phyloP scores from a whole-genome alignment of 129 eudicot species.

The Escallonia herrerae region DNA sequence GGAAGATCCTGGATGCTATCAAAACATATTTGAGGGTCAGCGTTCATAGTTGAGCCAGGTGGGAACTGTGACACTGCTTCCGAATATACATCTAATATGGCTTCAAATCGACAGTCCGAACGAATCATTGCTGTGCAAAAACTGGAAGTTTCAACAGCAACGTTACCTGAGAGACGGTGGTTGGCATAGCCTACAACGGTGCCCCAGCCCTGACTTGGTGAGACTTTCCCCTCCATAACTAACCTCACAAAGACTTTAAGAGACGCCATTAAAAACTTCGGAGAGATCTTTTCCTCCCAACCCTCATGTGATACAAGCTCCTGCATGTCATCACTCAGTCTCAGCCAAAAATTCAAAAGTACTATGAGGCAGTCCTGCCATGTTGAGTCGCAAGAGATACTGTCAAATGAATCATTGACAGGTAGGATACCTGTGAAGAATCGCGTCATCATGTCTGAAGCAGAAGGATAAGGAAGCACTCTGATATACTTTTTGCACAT shows the following conservation, averaged over 20 bases:
- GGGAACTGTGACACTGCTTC: slow-evolving; percentile 40
- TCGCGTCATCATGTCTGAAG: slow-evolving; percentile 42
- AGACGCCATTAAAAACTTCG: slow-evolving; percentile 38
- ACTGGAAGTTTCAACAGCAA: slow-evolving; percentile 35
- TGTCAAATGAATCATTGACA: slow-evolving; percentile 21
- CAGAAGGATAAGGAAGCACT: slow-evolving; percentile 38
- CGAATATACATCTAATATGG: slow-evolving; percentile 40
- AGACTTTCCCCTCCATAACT: slow-evolving; percentile 44
- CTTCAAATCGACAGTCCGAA: slow-evolving; percentile 61
- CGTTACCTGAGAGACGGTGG: slow-evolving; percentile 32
- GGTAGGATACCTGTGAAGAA: slow-evolving; percentile 55
- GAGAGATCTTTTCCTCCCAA: slow-evolving; percentile 39
- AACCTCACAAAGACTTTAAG: slow-evolving; percentile 49
- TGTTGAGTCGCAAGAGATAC: slow-evolving; percentile 29
- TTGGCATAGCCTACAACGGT: slow-evolving; percentile 36
- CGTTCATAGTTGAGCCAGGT: slow-evolving; percentile 21
- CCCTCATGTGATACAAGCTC: slow-evolving; percentile 23
- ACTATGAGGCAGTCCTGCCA: slow-evolving; percentile 64
- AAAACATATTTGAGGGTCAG: slow-evolving; percentile 14
- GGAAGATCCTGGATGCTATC: slow-evolving; percentile 47
- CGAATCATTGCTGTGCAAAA: slow-evolving; percentile 77
- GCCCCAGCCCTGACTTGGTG: slow-evolving; percentile 64
- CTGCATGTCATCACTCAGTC: slow-evolving; percentile 49
- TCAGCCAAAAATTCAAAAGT: slow-evolving; percentile 67
- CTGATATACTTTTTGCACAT: slow-evolving; percentile 49